Base-by-base conservation (phyloP, 495 filamentous ascomycete species). In the Penicillium lagena region DNA sequence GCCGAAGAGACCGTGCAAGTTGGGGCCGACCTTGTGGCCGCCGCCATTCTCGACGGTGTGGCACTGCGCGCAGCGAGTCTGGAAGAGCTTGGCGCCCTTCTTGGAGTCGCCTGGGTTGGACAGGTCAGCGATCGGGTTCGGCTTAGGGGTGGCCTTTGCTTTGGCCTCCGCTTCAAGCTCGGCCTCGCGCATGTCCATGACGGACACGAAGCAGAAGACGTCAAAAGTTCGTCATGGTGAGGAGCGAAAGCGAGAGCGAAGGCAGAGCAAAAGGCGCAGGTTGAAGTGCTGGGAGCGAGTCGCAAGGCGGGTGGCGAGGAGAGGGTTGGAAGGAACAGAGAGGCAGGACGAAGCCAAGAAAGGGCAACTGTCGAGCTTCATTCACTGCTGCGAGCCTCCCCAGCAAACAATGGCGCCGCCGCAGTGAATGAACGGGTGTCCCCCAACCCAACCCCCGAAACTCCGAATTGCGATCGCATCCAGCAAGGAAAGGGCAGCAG, bases 81-180 rank as follows among this genome's bases (percentile, higher is more conserved):
- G 95, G 87, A 97, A 99, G 64, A 99, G 88, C 79, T 86, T 89
- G 69, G 90, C 93, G 77, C 93, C 93, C 83, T 99, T 99, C 73
- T 89, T 86, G 62, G 79, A 67, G 71, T 96, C 89, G 75, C 93
- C 93, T 98, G 64, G 45, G 58, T 39, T 32, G 37, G 42, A 45
- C 8, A 13, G 22, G 22, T 22, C 22, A 22, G 22, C 22, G 22
- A 22, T 14, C 30, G 35, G 43, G 46, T 71, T 68, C 69, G 68
- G 58, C 1, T 46, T 37, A 33, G 45, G 45, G 42, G 4, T 36
- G 29, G 42, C 27, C 12, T 29, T 30, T 13, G 35, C 42, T 43
- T 48, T 12, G 29, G 48, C 31, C 9, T 40, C 17, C n/a, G 45
- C 56, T 39, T 58, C 55, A 9, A 61, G 42, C 38, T 62, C 57